Percentiles rank a stretch among this genome's conserved stretches.
These are phyloP conservation scores for Hyaloperonospora brassicae DNA, from an alignment of 352 stramenopile genomes.

Conservation along the genomic window DNA sequence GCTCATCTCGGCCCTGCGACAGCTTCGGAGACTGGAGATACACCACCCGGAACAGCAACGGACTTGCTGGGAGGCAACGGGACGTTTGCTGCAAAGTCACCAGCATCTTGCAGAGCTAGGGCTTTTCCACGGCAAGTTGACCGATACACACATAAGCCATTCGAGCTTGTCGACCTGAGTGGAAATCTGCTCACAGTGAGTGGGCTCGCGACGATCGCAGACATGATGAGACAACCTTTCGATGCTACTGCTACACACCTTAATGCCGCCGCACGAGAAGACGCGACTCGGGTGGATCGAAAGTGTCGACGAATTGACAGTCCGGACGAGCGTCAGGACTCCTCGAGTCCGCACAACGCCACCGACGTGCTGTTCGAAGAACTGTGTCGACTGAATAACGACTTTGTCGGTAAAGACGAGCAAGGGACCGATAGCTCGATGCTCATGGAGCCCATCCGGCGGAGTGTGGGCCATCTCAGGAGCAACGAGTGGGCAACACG, in stretches of 20 bases:
- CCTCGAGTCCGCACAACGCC: conserved; percentile 1
- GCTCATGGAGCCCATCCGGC: conserved; percentile 25
- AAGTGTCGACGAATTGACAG: conserved; percentile 31
- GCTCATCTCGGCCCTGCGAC: conserved; percentile 34
- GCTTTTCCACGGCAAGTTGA: conserved; percentile 70
- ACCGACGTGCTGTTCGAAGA: conserved; percentile 29
- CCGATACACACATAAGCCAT: conserved; percentile 42
- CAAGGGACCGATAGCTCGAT: conserved; percentile 16
- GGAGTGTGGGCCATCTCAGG: conserved; percentile 34
- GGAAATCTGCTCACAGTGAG: conserved; percentile 64
- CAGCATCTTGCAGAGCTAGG: conserved; percentile 37
- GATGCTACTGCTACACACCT: conserved; percentile 1
- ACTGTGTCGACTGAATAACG: conserved; percentile 65
- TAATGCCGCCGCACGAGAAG: conserved; percentile 1
- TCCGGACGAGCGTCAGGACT: conserved; percentile 4
- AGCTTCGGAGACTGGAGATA: conserved; percentile 51
- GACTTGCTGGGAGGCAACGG: conserved; percentile 36
- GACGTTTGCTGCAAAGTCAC: conserved; percentile 26
- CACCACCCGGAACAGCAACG: conserved; percentile 67
- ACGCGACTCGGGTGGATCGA: neutral
- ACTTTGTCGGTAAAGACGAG: conserved; percentile 31
- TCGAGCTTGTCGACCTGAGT: conserved; percentile 49
- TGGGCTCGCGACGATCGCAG: conserved; percentile 33
- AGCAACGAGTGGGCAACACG: conserved; percentile 59
- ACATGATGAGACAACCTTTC: conserved; percentile 24